Base-by-base conservation (phyloP, 139 green algal genomes). In the Coccomyxa sp. region DNA sequence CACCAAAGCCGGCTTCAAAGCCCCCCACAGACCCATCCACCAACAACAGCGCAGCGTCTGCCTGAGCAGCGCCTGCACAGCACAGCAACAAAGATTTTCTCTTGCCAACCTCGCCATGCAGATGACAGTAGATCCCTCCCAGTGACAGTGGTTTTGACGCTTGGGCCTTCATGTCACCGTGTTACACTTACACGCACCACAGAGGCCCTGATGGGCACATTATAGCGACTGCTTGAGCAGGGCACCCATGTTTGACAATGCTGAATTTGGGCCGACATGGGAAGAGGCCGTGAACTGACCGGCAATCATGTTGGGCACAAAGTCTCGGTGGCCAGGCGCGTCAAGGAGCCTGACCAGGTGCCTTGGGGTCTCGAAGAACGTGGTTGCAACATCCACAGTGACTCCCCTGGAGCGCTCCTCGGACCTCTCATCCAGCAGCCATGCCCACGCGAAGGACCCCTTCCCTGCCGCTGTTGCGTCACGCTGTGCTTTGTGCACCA, bases 231-330 rank as follows among this genome's bases (percentile, higher is more conserved):
- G 38, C 38, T n/a, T n/a, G n/a, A n/a, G n/a, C n/a, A n/a, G n/a
- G n/a, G n/a, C n/a, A n/a, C n/a, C n/a, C 38, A 51, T 51, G 38
- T 51, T 51, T 51, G 38, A 51, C 7, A 51, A 11, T 7, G 7
- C 38, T 51, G 38, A 51, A 11, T 7, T 51, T 3, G 38, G 38
- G 38, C 38, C 38, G 38, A 51, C 38, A 7, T 3, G 3, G 38
- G 7, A 51, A 51, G 38, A 51, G 38, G 38, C 38, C 38, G 38
- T 51, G 38, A 7, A 51, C 38, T 51, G 38, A 51, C 96, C 97
- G 0, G 89, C 80, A 60, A 99, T 99, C 92, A 98, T 97, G 92
- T 97, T 97, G 38, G 97, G 95, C 28, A 99, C 95, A 87, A 99
- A 99, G 90, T 99, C 96, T 0, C 93, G 82, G 88, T 99, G 97